Conservation (phyloP, 2,329 filamentous ascomycete species). For the Arthrobotrys sinensis region DNA sequence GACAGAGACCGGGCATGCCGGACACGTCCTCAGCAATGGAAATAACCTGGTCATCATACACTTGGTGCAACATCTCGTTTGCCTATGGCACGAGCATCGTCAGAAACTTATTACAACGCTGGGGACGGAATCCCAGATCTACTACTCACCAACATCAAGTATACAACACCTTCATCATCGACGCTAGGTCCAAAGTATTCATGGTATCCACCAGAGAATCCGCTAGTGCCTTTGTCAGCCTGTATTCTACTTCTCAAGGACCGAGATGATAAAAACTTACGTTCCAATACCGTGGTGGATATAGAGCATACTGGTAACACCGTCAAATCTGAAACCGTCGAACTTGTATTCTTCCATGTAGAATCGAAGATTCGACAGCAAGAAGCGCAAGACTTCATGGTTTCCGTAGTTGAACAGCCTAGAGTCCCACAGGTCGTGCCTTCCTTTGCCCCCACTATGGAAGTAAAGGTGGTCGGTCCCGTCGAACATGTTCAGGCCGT, state of each 20-base stretch:
- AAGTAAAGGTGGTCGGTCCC: conserved; percentile 96
- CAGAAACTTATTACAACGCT: background rate
- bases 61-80: conserved; percentile 92
- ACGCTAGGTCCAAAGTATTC: conserved; percentile 94
- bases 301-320: conserved; percentile 99
- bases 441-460: conserved; percentile 85
- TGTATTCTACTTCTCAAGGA: background rate
- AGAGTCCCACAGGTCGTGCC: conserved; percentile 95
- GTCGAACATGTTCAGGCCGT: conserved; percentile 96
- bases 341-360: conserved; percentile 99
- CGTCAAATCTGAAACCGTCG: conserved; percentile 97
- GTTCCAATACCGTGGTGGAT: conserved; percentile 96
- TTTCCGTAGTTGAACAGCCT: conserved; percentile 96
- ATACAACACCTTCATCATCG: conserved; percentile 93
- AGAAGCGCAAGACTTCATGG: conserved; percentile 94
- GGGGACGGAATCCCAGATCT: background rate
- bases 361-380: conserved; percentile 94
- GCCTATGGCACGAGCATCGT: conserved; percentile 69
- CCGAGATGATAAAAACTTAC: conserved; percentile 71
- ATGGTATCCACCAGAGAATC: conserved; percentile 97
- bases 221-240: conserved; percentile 69
- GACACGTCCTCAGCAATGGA: conserved; percentile 98
- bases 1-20: conserved; percentile 96
- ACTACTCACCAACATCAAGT: conserved; percentile 80
- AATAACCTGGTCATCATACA: conserved; percentile 84